A percentile compares a stretch with the other conserved stretches of the same genome.
Evolutionary conservation across 2,329 filamentous ascomycete genomes (phyloP).

Genomic region (Chrysosphaeria jannelii): DNA sequence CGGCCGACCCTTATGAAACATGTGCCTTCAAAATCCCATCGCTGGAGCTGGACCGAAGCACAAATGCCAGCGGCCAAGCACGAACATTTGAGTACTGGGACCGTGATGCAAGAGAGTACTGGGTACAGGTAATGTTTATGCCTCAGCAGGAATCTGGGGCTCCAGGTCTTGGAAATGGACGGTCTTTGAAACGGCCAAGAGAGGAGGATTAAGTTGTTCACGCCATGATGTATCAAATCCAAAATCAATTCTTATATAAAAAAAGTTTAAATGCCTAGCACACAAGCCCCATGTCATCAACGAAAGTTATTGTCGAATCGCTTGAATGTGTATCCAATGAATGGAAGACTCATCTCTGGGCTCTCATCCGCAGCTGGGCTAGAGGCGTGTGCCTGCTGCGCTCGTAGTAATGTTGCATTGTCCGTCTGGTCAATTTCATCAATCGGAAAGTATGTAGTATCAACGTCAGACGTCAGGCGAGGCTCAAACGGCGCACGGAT

Average conservation of each 20-base stretch:
- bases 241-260: no score
- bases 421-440: slow-evolving; percentile 96
- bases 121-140: slow-evolving; percentile 94
- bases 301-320: slow-evolving; percentile 54
- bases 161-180: no score
- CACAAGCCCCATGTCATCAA: no score
- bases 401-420: slow-evolving; percentile 61
- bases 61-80: no score
- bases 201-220: no score
- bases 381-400: slow-evolving; percentile 41
- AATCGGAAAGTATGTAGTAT: slow-evolving; percentile 95
- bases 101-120: slow-evolving; percentile 84
- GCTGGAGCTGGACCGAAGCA: slow-evolving; percentile 66
- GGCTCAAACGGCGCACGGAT: slow-evolving; percentile 94
- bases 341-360: slow-evolving; percentile 84
- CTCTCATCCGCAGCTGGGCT: slow-evolving; percentile 36
- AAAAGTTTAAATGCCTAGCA: no score
- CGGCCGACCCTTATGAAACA: slow-evolving; percentile 93
- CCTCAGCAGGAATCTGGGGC: slow-evolving; percentile 96
- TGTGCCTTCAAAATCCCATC: slow-evolving; percentile 90
- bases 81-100: slow-evolving; percentile 90
- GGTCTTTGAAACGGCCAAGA: no score
- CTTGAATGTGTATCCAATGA: slow-evolving; percentile 94
- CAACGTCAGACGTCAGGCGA: slow-evolving; percentile 69
- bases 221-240: no score